Evolutionary conservation across 305 asterid genomes (phyloP).

Genomic region (Ilex paraguariensis): DNA sequence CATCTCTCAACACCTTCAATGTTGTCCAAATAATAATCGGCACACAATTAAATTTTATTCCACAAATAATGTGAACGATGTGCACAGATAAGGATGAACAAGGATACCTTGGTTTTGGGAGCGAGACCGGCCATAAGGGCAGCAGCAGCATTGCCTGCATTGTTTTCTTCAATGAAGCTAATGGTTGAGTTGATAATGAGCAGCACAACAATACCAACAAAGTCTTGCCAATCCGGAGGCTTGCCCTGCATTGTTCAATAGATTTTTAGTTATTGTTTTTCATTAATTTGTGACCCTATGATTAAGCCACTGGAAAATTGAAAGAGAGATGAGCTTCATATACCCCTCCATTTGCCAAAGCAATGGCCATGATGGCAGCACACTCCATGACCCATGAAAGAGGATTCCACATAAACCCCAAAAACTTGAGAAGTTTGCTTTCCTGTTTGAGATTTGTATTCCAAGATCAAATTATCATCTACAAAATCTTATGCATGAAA

Average conservation of each 20-base stretch:
- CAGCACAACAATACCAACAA: background rate
- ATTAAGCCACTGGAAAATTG: no score
- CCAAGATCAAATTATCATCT: background rate
- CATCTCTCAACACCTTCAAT: background rate
- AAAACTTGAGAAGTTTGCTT: background rate
- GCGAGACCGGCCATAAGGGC: background rate
- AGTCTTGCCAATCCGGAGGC: background rate
- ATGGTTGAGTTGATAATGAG: background rate
- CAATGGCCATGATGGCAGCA: conserved; percentile 1
- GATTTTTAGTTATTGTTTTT: background rate
- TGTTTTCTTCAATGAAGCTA: background rate
- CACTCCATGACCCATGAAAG: conserved; percentile 1
- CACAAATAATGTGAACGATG: no score
- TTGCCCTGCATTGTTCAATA: background rate
- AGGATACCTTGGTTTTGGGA: background rate
- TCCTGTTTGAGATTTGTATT: background rate
- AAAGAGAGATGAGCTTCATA: background rate
- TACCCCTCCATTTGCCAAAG: conserved; percentile 1
- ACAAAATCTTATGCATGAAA: no score
- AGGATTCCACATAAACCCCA: conserved; percentile 1
- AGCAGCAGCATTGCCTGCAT: background rate
- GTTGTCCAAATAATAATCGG: no score
- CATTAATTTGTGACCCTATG: no score
- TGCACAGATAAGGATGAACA: no score
- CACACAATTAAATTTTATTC: no score